phyloP scores from a whole-genome alignment of 1,284 basidiomycete genomes.

The Cutaneotrichosporon spelunceum region DNA sequence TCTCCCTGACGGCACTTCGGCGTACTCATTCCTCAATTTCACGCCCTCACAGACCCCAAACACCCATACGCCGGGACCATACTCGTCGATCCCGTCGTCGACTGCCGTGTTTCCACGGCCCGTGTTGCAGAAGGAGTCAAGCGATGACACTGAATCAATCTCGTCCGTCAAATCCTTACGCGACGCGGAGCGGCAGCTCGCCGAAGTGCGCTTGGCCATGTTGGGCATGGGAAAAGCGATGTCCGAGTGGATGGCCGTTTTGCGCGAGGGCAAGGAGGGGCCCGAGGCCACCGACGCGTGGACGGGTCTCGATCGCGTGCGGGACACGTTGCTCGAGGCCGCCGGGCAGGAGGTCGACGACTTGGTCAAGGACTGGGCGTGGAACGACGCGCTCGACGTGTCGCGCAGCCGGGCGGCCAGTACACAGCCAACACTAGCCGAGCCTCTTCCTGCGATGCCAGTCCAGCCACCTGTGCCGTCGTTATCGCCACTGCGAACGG shows the following conservation, averaged over 20 bases:
- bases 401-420: slow-evolving; percentile 18
- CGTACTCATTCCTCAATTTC: slow-evolving; percentile 47
- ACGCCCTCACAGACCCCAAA: slow-evolving; percentile 28
- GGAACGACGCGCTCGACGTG: slow-evolving; percentile 44
- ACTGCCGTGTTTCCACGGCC: slow-evolving; percentile 30
- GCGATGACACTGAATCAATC: slow-evolving; percentile 19
- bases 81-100: slow-evolving; percentile 37
- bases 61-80: slow-evolving; percentile 15
- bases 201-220: slow-evolving; percentile 46
- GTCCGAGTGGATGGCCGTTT: slow-evolving; percentile 38
- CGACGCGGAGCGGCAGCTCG: slow-evolving; percentile 46
- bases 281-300: slow-evolving; percentile 18
- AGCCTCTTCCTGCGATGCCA: not conserved
- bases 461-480: not conserved
- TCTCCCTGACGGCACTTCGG: slow-evolving; percentile 61
- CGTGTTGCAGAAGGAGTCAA: slow-evolving; percentile 9
- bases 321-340: slow-evolving; percentile 41
- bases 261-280: slow-evolving; percentile 14
- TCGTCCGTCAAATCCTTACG: slow-evolving; percentile 34
- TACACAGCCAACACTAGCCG: not conserved
- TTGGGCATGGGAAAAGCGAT: slow-evolving; percentile 50
- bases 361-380: slow-evolving; percentile 46
- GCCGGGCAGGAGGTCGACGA: slow-evolving; percentile 42
- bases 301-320: slow-evolving; percentile 35
- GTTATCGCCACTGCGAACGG: not conserved